Conservation (phyloP, 78 protist species). For the Dictyostelium purpureum region DNA sequence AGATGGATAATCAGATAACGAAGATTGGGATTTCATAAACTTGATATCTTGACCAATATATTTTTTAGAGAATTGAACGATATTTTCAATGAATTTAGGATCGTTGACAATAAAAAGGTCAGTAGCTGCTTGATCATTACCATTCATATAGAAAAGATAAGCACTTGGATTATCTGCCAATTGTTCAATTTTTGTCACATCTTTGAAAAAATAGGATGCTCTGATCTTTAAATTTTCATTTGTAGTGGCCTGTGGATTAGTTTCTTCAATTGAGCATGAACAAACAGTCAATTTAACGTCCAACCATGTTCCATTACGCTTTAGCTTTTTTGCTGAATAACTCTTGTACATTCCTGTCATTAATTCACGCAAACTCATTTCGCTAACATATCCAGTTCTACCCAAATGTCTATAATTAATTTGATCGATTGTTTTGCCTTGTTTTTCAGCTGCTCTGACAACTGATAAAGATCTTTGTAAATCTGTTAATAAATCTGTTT, state of each 20-base stretch:
- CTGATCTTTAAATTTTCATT: not conserved
- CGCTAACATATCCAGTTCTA: slow-evolving; percentile 54
- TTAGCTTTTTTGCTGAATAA: slow-evolving; percentile 53
- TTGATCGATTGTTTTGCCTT: slow-evolving; percentile 56
- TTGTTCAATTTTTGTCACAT: slow-evolving; percentile 23
- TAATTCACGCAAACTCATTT: slow-evolving; percentile 62
- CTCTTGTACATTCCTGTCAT: slow-evolving; percentile 52
- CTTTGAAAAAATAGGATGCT: slow-evolving; percentile 38
- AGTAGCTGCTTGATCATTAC: not conserved
- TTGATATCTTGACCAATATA: slow-evolving; percentile 51
- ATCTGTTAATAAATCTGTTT: slow-evolving; percentile 39
- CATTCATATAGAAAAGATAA: slow-evolving; percentile 26
- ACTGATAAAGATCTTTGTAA: slow-evolving; percentile 67
- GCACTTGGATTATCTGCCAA: slow-evolving; percentile 25
- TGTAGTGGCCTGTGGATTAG: not conserved
- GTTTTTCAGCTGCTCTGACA: slow-evolving; percentile 71
- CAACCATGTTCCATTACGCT: slow-evolving; percentile 43
- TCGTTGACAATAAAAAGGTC: slow-evolving; percentile 47
- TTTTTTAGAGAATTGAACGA: slow-evolving; percentile 22
- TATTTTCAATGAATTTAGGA: slow-evolving; percentile 56
- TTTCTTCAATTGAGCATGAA: slow-evolving; percentile 49
- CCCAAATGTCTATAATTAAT: slow-evolving; percentile 70
- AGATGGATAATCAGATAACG: slow-evolving; percentile 11
- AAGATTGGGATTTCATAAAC: not conserved
- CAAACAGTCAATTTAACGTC: slow-evolving; percentile 58